Evolutionary conservation across 768 basidiomycete species (phyloP).

Genomic region (Coprinopsis sp.): DNA sequence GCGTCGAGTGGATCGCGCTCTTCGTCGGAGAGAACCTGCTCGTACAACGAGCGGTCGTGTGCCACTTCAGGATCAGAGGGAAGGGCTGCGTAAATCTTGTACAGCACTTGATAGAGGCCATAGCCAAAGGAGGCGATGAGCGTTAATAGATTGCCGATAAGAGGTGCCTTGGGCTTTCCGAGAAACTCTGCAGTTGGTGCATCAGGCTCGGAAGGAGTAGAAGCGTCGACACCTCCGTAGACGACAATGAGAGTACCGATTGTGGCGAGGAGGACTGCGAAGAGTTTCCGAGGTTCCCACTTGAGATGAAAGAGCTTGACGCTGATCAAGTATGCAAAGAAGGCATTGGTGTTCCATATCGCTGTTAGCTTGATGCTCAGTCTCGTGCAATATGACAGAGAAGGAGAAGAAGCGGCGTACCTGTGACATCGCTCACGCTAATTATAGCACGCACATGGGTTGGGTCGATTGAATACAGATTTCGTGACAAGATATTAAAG

Average conservation of each 20-base stretch:
- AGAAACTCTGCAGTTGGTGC: no score
- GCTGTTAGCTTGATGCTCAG: constrained; percentile 27
- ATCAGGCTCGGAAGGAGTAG: constrained; percentile 13
- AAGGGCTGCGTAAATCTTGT: constrained; percentile 74
- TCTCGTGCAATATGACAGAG: constrained; percentile 8
- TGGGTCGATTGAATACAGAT: constrained; percentile 8
- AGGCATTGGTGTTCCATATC: constrained; percentile 86
- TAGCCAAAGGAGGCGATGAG: constrained; percentile 68
- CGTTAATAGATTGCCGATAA: constrained; percentile 71
- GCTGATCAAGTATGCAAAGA: constrained; percentile 88
- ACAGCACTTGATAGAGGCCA: constrained; percentile 78
- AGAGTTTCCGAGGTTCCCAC: constrained; percentile 60
- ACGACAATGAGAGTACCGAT: constrained; percentile 76
- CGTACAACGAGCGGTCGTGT: constrained; percentile 40
- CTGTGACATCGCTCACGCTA: constrained; percentile 81
- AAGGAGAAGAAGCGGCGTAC: constrained; percentile 27
- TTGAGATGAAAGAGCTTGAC: constrained; percentile 60
- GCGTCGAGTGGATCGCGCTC: constrained; percentile 25
- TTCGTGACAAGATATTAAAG: constrained; percentile 1
- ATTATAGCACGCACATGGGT: no score
- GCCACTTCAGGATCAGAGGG: constrained; percentile 56
- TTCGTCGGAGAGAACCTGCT: constrained; percentile 36
- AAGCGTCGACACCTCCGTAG: constrained; percentile 59
- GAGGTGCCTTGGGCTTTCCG: constrained; percentile 43
- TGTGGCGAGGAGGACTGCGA: constrained; percentile 77